Evolutionary conservation across 805 yeast species (phyloP).

Genomic region (Limtongozyma cylindracea): DNA sequence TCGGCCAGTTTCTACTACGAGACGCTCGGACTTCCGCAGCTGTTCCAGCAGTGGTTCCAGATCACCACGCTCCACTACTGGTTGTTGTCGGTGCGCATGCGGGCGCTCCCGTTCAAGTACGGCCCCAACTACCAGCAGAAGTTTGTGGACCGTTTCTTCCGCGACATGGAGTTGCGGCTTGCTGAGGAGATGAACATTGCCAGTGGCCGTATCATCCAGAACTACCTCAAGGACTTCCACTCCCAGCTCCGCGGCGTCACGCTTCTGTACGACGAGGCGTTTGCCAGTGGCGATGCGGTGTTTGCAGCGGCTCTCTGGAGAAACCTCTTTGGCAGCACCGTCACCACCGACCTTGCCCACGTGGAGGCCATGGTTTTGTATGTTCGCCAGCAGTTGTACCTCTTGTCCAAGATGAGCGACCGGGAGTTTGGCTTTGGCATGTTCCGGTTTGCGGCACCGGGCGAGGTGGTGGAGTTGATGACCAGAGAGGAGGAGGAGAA

Average conservation of each 20-base stretch:
- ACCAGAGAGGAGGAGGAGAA: constrained; percentile 36
- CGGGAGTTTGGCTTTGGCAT: constrained; percentile 85
- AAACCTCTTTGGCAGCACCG: constrained; percentile 72
- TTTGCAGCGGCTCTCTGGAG: constrained; percentile 71
- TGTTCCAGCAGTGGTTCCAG: constrained; percentile 94
- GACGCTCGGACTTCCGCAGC: constrained; percentile 54
- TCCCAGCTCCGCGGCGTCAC: constrained; percentile 76
- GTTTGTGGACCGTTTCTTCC: constrained; percentile 67
- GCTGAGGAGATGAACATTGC: constrained; percentile 67
- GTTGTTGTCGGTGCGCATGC: constrained; percentile 86
- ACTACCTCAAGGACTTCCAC: constrained; percentile 73
- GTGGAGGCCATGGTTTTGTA: constrained; percentile 79
- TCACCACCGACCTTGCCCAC: constrained; percentile 56
- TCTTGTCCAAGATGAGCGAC: constrained; percentile 65
- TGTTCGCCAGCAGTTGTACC: constrained; percentile 73
- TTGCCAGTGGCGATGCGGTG: constrained; percentile 54
- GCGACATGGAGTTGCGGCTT: constrained; percentile 71
- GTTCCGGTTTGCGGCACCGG: constrained; percentile 65
- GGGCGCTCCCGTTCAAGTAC: constrained; percentile 81
- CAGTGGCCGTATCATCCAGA: constrained; percentile 62
- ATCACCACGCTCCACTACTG: constrained; percentile 78
- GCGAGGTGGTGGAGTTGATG: constrained; percentile 49
- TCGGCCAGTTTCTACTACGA: constrained; percentile 73
- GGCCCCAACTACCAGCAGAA: constrained; percentile 84
- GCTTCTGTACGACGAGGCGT: constrained; percentile 81